Base-by-base conservation (phyloP, 805 yeast genomes). In the Candida nitratophila region DNA sequence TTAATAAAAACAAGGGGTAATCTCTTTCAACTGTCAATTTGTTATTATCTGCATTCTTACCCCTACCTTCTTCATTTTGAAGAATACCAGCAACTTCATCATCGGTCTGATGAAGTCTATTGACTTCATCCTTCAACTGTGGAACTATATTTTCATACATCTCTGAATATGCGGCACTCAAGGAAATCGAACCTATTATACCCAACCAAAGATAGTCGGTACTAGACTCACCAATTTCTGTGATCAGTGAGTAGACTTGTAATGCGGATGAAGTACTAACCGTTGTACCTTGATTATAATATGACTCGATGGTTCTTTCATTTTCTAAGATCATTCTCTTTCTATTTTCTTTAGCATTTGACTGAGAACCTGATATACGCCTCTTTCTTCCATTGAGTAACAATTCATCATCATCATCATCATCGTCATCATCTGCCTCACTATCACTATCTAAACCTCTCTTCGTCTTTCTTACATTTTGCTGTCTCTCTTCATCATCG, bases 241-340 rank as follows among this genome's bases (percentile, higher is more conserved):
- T 78, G 20, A 90, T 60, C 42, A 93, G 67, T 1, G 96, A 80
- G 62, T 93, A 93, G 3, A 87, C 70, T 46, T 86, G 89, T 17
- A 88, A 75, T 0, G 96, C 77, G 3, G 83, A 72, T 0, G 98
- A 85, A 2, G 87, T 78, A 10, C 79, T 70, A 2, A 86, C 67
- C 0, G 88, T 79, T 0, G 95, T 79, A 41, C 99, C 99, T 52
- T 82, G 87, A 40, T 78, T 72, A 58, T 93, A 91, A 63, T 93
- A 93, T 9, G 74, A 68, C 48, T 88, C 91, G 12, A 93, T 65
- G 1, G 68, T 59, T 31, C 69, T 73, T 50, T 84, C 86, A 49
- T 71, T 69, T 35, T 68, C 60, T 19, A 67, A 63, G 15, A 75
- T 64, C 46, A 69, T 66, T 41, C 56, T 52, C 41, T 64, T 65